Evolutionary conservation across 2,329 filamentous ascomycete species (phyloP).

Genomic region (Cercospora nicotianae): DNA sequence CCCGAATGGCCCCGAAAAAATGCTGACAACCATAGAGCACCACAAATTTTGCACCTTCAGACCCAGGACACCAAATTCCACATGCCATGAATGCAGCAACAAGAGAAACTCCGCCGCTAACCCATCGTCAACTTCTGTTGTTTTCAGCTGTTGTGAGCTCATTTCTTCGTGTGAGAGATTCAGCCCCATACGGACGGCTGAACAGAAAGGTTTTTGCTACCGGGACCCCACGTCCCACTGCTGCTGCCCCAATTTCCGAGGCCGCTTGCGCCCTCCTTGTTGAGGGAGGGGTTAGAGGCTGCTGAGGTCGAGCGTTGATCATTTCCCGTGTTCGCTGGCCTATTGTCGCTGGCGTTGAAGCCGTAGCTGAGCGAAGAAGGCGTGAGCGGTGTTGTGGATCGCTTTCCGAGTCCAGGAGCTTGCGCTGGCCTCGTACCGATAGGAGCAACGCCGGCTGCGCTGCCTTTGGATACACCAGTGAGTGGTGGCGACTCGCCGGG

Average conservation of each 20-base stretch:
- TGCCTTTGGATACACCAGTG: constrained; percentile 59
- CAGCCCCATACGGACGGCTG: constrained; percentile 95
- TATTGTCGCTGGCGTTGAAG: constrained; percentile 56
- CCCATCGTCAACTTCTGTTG: constrained; percentile 19
- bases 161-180: constrained; percentile 16
- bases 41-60: constrained; percentile 5
- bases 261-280: constrained; percentile 46
- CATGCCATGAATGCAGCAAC: constrained; percentile 25
- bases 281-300: constrained; percentile 57
- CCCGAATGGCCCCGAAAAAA: constrained; percentile 2
- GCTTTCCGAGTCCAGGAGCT: constrained; percentile 67
- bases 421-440: constrained; percentile 85
- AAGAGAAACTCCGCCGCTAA: constrained; percentile 24
- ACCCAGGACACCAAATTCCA: constrained; percentile 23
- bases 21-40: constrained; percentile 14
- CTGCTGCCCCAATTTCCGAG: constrained; percentile 73
- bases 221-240: constrained; percentile 77
- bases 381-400: constrained; percentile 77
- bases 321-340: constrained; percentile 51
- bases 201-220: constrained; percentile 71
- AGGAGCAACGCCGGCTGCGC: constrained; percentile 71
- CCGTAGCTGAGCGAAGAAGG: constrained; percentile 83
- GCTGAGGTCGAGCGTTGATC: constrained; percentile 59
- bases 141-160: constrained; percentile 14
- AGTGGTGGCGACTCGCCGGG: constrained; percentile 77